Evolutionary conservation across 176 grass and related monocot genomes (phyloP), one percentile per base, ranked within the genome.

Genomic region (Carex scoparia): DNA sequence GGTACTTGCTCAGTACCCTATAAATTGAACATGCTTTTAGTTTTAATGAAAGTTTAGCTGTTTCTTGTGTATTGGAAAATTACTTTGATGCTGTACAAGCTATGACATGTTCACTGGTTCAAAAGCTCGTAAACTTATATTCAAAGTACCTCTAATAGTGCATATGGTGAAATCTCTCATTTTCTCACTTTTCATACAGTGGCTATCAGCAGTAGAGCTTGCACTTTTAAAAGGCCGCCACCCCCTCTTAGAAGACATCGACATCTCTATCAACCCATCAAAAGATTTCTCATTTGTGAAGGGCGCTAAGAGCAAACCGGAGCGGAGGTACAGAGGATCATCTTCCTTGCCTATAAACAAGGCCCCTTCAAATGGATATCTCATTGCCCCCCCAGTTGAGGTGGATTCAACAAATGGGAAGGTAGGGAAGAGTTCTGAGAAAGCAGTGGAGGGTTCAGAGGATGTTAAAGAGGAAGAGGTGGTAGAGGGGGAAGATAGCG

Each of bases 191-290:
- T 4, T 82, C 30, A 80, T 89, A 84, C 83, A 98, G 95, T 98
- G 95, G 95, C 49, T 98, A 33, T 94, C 93, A 83, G 92, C 91
- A 79, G 95, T 92, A 54, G 95, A 98, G 86, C 84, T 98, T 89
- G 87, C 95, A 65, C 86, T 98, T 90, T 82, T 94, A 55, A 98
- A 98, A 88, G 95, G 95, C 75, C 92, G 95, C 28, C 95, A 98
- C 90, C 95, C 95, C 46, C 91, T 98, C 90, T 87, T 94, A 77
- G 90, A 94, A 89, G 93, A 98, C 79, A 85, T 98, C 3, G 95
- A 98, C 74, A 87, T 94, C 38, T 85, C 93, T 42, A 89, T 98
- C 77, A 94, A 91, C 66, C 89, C 95, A 82, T 90, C 95, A 79
- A 98, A 94, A 93, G 83, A 85, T 69, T 64, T 93, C 84, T 61